phyloP scores from a whole-genome alignment of 164 flowering plant species.

The Santalum album region DNA sequence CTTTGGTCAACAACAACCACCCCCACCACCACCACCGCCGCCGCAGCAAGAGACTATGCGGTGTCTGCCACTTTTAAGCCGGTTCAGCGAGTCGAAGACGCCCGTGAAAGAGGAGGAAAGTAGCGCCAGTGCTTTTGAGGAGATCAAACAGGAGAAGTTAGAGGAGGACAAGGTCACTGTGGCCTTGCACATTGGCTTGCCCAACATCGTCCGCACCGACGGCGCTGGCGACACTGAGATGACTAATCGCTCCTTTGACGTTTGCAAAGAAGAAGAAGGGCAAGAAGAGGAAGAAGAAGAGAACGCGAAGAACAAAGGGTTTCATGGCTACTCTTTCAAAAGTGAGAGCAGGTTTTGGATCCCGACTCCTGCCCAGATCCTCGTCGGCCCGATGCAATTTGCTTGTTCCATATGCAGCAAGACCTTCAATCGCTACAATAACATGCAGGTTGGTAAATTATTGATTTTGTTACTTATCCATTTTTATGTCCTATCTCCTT shows the following conservation, averaged over 20 bases:
- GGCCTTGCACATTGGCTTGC: constrained; percentile 68
- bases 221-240: constrained; percentile 1
- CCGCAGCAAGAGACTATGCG: constrained; percentile 14
- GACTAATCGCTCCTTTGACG: constrained; percentile 4
- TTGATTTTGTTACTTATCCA: not conserved
- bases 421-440: constrained; percentile 90
- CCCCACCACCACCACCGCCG: not conserved
- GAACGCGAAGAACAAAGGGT: constrained; percentile 10
- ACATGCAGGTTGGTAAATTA: constrained; percentile 71
- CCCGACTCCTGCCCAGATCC: constrained; percentile 84
- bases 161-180: constrained; percentile 40
- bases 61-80: constrained; percentile 58
- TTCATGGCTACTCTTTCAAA: constrained; percentile 16
- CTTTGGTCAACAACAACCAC: constrained; percentile 17
- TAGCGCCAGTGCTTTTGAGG: constrained; percentile 7
- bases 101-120: constrained; percentile 24
- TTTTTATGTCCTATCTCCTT: no score
- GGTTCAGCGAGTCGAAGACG: constrained; percentile 28
- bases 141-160: constrained; percentile 23
- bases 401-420: constrained; percentile 77
- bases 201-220: constrained; percentile 23
- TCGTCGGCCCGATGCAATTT: constrained; percentile 81
- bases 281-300: constrained; percentile 15
- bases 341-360: constrained; percentile 70
- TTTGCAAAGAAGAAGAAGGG: constrained; percentile 1